Evolutionary conservation across 768 basidiomycete genomes (phyloP), one percentile per base, ranked within the genome.

Genomic region (Leccinum aurantiacum): DNA sequence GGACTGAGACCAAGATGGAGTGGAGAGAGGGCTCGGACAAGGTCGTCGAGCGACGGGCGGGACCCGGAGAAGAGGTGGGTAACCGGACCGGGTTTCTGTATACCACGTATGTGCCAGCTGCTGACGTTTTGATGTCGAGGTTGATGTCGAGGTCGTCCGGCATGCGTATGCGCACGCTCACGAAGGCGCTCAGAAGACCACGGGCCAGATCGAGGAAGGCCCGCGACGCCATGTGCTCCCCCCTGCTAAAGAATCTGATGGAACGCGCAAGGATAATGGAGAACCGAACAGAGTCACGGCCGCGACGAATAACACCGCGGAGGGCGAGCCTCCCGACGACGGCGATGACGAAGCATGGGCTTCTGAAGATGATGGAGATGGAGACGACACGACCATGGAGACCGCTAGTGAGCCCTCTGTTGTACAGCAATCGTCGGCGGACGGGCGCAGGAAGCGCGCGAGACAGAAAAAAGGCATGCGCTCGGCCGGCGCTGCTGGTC

Each of bases 1-100:
- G 83, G 17, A 71, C 63, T 2, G 79, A 75, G 50, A 60, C 37
- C 4, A 44, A 44, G 17, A 61, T 77, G 25, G 87, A 90, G 66
- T 93, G 89, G 86, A 78, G 79, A 67, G 90, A 94, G 68, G 90
- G 90, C 3, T 78, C 82, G 31, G 82, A 88, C 69, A 78, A 78
- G 33, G 71, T 94, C 49, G 76, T 91, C 31, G 92, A 94, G 68
- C 76, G 81, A 38, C 80, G 81, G 10, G 68, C 64, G 5, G 82
- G 82, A 2, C 82, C 83, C 4, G 87, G 85, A 24, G 84, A 85
- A 58, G 90, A 91, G 77, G 90, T 91, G 58, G n/a, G 83, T 53
- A 22, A n/a, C 38, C 9, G 9, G 38, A n/a, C 9, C 38, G 38
- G 1, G 38, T 41, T 41, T n/a, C 9, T n/a, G 38, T 10, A 41